A percentile compares a stretch with the other conserved stretches of the same genome.
Evolutionary conservation across 2,329 filamentous ascomycete species (phyloP).

Genomic region (Penicillium sp.): DNA sequence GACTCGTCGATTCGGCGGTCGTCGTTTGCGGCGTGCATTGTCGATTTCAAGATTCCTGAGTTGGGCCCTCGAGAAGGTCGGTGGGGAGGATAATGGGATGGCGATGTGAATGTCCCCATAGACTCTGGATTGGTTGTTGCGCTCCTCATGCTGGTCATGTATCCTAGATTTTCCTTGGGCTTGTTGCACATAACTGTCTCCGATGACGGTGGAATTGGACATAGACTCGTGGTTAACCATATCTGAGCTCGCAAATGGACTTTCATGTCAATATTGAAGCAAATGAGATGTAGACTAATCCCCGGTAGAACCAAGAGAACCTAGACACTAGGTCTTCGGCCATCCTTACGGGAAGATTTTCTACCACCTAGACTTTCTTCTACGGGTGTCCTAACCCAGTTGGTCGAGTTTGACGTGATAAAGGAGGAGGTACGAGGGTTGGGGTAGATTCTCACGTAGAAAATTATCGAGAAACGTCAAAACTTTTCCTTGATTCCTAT

Average conservation of each 20-base stretch:
- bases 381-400: neutral
- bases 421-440: neutral
- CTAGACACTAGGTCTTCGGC: neutral
- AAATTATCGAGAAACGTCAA: slow-evolving; percentile 1
- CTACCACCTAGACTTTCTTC: no score
- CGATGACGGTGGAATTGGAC: neutral
- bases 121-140: neutral
- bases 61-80: slow-evolving; percentile 25
- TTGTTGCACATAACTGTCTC: slow-evolving; percentile 4
- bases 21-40: slow-evolving; percentile 40
- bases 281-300: no score
- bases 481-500: slow-evolving; percentile 10
- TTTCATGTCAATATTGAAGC: neutral
- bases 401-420: neutral
- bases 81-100: slow-evolving; percentile 21
- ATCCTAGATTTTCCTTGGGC: neutral
- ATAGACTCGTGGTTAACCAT: neutral
- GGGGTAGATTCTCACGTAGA: neutral
- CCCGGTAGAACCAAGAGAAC: neutral
- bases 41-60: slow-evolving; percentile 40
- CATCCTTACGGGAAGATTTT: no score
- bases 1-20: slow-evolving; percentile 24
- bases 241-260: neutral
- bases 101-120: neutral
- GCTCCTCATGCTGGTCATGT: neutral